Conservation (phyloP, 495 filamentous ascomycete genomes). For the Podospora fimiseda region DNA sequence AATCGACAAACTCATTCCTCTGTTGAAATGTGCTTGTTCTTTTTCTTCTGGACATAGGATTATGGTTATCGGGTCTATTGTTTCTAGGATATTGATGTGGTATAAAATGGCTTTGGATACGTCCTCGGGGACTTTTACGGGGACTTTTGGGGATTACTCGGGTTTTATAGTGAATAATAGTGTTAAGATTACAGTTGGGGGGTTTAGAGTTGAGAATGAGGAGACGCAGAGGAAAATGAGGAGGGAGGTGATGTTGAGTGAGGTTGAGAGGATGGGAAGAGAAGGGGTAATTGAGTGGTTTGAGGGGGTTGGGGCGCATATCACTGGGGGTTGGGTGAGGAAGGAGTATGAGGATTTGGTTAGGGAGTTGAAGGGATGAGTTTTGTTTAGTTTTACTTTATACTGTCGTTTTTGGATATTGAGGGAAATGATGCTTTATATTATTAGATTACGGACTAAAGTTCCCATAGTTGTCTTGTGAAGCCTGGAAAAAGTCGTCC, state of each 20-base stretch:
- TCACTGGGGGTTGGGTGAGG: too few species aligned
- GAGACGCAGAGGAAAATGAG: neutral
- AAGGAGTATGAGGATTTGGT: too few species aligned
- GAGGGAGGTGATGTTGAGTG: neutral
- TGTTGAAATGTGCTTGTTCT: neutral
- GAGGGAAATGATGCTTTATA: too few species aligned
- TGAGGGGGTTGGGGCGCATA: neutral
- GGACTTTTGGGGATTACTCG: too few species aligned
- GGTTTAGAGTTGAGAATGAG: neutral
- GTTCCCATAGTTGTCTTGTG: too few species aligned
- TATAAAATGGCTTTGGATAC: neutral
- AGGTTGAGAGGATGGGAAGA: neutral
- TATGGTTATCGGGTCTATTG: neutral
- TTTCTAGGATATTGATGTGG: neutral
- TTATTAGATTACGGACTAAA: too few species aligned
- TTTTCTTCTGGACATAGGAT: neutral
- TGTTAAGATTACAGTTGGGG: too few species aligned
- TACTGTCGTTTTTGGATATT: too few species aligned
- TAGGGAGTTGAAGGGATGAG: too few species aligned
- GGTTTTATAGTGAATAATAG: too few species aligned
- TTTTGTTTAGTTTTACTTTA: too few species aligned
- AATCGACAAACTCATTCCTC: neutral
- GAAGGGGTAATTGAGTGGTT: neutral
- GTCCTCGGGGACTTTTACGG: neutral
- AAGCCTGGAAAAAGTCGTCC: too few species aligned